These are phyloP conservation scores for Hypsizygus marmoreus DNA, from an alignment of 768 basidiomycete species.

Conservation along the genomic window DNA sequence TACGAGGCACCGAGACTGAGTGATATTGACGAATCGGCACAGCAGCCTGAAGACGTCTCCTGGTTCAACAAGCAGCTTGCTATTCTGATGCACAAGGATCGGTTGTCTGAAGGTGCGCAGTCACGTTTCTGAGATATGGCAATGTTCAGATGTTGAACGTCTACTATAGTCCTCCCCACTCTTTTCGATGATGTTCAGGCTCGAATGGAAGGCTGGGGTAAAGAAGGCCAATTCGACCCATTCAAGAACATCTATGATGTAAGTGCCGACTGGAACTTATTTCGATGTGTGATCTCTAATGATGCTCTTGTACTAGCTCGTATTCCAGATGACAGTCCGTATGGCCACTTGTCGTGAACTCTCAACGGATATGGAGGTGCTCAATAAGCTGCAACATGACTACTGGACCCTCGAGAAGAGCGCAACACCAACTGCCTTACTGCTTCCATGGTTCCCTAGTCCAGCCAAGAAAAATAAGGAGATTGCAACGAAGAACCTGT, in stretches of 20 bases:
- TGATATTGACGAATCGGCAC: conserved; percentile 26
- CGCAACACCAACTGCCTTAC: conserved; percentile 30
- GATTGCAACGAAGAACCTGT: conserved; percentile 32
- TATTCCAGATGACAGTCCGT: conserved; percentile 31
- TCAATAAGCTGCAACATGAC: conserved; percentile 19
- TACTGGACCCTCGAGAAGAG: conserved; percentile 31
- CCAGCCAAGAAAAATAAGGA: conserved; percentile 29
- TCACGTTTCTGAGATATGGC: neutral
- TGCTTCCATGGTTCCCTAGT: conserved; percentile 40
- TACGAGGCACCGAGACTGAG: conserved; percentile 21
- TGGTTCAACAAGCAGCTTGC: conserved; percentile 23
- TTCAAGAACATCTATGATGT: conserved; percentile 27
- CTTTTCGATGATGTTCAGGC: conserved; percentile 25
- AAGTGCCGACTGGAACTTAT: too few relatives aligned
- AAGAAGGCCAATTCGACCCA: conserved; percentile 23
- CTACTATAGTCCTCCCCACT: conserved; percentile 19
- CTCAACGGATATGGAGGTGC: conserved; percentile 17
- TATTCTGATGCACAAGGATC: conserved; percentile 14
- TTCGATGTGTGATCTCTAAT: too few relatives aligned
- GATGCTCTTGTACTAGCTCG: too few relatives aligned
- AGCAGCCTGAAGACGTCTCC: conserved; percentile 18
- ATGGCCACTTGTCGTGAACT: conserved; percentile 32
- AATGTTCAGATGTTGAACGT: neutral
- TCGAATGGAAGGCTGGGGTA: conserved; percentile 24
- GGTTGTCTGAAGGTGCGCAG: conserved; percentile 13